Percentiles rank a stretch among this genome's conserved stretches.
Conservation (phyloP, 2,329 filamentous ascomycete genomes). For the Aspergillus sp. region DNA sequence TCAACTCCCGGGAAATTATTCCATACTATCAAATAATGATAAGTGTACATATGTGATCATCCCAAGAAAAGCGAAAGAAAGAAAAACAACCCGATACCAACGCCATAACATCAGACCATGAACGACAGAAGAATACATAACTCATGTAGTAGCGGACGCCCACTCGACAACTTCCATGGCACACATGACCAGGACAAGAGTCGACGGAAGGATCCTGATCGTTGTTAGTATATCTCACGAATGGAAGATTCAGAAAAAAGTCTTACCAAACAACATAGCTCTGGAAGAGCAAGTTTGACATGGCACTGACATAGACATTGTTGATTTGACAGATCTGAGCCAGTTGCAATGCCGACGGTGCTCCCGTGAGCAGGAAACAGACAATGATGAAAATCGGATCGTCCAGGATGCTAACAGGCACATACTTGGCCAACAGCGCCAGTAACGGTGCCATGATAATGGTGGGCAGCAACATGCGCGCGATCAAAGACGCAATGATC, state of each 20-base stretch:
- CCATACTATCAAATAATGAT: no score
- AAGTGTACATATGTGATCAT: no score
- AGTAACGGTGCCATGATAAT: slow-evolving; percentile 87
- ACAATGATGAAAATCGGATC: slow-evolving; percentile 98
- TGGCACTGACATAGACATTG: slow-evolving; percentile 87
- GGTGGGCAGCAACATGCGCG: slow-evolving; percentile 87
- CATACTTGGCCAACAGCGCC: slow-evolving; percentile 78
- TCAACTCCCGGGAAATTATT: no score
- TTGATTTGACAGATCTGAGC: slow-evolving; percentile 99
- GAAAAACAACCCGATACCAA: background rate
- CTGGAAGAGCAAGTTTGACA: slow-evolving; percentile 89
- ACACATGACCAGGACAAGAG: slow-evolving; percentile 79
- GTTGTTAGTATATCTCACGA: slow-evolving; percentile 12
- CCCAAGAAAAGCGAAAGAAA: no score
- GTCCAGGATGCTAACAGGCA: slow-evolving; percentile 87
- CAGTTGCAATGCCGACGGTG: slow-evolving; percentile 85
- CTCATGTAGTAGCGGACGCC: slow-evolving; percentile 43
- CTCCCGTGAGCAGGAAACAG: slow-evolving; percentile 90
- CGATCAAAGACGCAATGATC: slow-evolving; percentile 75
- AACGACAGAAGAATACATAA: background rate
- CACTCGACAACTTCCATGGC: slow-evolving; percentile 90
- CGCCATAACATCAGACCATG: background rate
- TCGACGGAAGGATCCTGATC: slow-evolving; percentile 81
- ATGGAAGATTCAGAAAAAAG: slow-evolving; percentile 11
- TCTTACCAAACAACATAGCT: slow-evolving; percentile 89